Evolutionary conservation across 306 rosid species (phyloP).

Genomic region (Medicago ruthenica): DNA sequence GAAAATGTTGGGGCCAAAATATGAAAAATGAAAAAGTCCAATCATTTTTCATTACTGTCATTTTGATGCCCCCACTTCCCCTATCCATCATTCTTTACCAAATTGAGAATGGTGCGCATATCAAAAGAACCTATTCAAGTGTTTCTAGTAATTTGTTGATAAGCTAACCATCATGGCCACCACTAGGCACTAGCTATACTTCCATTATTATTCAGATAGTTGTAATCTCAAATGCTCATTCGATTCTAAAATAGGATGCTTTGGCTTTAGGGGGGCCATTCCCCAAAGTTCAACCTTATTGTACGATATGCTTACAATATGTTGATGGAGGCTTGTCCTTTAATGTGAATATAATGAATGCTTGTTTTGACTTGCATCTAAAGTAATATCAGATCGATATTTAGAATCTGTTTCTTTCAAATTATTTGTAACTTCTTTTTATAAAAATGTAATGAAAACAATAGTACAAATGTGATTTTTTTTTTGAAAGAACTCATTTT

Average conservation of each 20-base stretch:
- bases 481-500: too few species aligned
- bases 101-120: slow-evolving; percentile 2
- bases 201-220: not conserved
- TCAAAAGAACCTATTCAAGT: slow-evolving; percentile 1
- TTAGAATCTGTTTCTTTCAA: not conserved
- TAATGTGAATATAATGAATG: slow-evolving; percentile 1
- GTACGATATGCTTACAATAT: not conserved
- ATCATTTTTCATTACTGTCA: slow-evolving; percentile 34
- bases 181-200: slow-evolving; percentile 4
- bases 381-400: not conserved
- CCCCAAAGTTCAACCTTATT: slow-evolving; percentile 8
- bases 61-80: slow-evolving; percentile 30
- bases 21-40: slow-evolving; percentile 21
- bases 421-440: not conserved
- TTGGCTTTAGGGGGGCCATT: not conserved
- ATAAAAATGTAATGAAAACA: not conserved
- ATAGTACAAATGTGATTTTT: not conserved
- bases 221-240: slow-evolving; percentile 19
- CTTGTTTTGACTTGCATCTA: not conserved
- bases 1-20: slow-evolving; percentile 24
- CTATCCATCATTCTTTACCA: slow-evolving; percentile 22
- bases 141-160: slow-evolving; percentile 11
- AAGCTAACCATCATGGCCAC: slow-evolving; percentile 3
- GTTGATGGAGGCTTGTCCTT: slow-evolving; percentile 19
- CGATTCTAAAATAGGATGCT: slow-evolving; percentile 17